These are phyloP conservation scores for Rachicladosporium sp. DNA, from an alignment of 2,329 filamentous ascomycete species.

Conservation along the genomic window DNA sequence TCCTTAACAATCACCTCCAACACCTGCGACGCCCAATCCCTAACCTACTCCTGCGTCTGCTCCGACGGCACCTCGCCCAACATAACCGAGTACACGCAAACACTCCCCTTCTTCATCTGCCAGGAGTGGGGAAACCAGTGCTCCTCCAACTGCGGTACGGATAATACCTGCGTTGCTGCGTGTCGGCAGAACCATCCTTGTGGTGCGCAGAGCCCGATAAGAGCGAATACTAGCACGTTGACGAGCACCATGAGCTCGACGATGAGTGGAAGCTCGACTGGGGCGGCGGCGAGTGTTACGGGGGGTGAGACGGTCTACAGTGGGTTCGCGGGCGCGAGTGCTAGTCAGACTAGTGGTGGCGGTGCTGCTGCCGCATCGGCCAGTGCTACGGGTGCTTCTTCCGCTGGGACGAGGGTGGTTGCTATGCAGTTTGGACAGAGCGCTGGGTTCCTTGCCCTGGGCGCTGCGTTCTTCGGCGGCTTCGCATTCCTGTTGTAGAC, in stretches of 20 bases:
- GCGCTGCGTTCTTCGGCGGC: constrained; percentile 44
- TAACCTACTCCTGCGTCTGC: constrained; percentile 65
- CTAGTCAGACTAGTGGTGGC: neutral
- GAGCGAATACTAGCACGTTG: constrained; percentile 44
- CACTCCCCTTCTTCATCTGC: constrained; percentile 68
- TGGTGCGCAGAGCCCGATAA: constrained; percentile 53
- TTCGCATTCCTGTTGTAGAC: constrained; percentile 34
- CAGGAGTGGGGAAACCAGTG: constrained; percentile 54
- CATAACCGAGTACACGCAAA: constrained; percentile 63
- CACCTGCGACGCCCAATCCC: constrained; percentile 51
- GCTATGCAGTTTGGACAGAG: constrained; percentile 41
- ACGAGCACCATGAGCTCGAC: constrained; percentile 32
- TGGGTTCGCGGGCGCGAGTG: constrained; percentile 28
- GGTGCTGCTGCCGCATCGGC: no score
- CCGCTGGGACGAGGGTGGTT: constrained; percentile 20
- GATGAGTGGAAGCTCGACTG: constrained; percentile 20
- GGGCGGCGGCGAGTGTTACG: constrained; percentile 21
- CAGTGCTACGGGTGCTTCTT: no score
- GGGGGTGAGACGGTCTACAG: constrained; percentile 29
- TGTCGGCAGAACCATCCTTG: constrained; percentile 60
- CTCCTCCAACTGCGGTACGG: constrained; percentile 42
- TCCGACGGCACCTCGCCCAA: constrained; percentile 55
- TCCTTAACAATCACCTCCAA: constrained; percentile 42
- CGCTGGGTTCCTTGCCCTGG: constrained; percentile 44
- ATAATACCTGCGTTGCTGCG: constrained; percentile 44